These are phyloP conservation scores for Bocquillonia castaneifolia DNA, from an alignment of 441 rosid genomes.

Conservation along the genomic window DNA sequence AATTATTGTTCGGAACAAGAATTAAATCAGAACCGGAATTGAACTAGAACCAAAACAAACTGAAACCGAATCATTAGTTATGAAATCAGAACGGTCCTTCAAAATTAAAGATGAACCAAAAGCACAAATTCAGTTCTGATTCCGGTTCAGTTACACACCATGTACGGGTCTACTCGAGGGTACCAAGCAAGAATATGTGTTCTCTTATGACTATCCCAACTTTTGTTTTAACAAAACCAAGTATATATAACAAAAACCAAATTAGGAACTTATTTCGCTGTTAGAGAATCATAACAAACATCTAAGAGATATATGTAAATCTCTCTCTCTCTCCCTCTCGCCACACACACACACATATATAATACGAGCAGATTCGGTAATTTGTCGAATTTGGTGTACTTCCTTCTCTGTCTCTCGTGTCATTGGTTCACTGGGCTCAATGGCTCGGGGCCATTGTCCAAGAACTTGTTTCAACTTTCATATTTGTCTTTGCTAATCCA, in stretches of 20 bases:
- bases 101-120: no score
- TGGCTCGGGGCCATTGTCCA: constrained; percentile 23
- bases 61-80: no score
- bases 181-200: constrained; percentile 40
- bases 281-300: constrained; percentile 5
- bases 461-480: constrained; percentile 19
- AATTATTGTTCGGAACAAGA: no score
- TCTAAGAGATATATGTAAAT: no score
- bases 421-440: constrained; percentile 41
- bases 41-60: no score
- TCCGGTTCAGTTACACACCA: no score
- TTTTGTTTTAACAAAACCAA: constrained; percentile 15
- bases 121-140: no score
- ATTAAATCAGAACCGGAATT: no score
- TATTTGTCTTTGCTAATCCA: constrained; percentile 34
- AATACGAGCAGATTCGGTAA: constrained; percentile 11
- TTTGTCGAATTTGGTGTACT: constrained; percentile 43
- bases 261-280: constrained; percentile 4
- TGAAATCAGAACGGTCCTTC: no score
- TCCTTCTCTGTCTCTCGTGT: constrained; percentile 25
- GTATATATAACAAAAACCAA: constrained; percentile 6
- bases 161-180: no score
- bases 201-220: constrained; percentile 14
- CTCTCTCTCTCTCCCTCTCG: no score
- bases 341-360: no score